Evolutionary conservation across 2,329 filamentous ascomycete species (phyloP).

Genomic region (Pseudocercospora cruenta): DNA sequence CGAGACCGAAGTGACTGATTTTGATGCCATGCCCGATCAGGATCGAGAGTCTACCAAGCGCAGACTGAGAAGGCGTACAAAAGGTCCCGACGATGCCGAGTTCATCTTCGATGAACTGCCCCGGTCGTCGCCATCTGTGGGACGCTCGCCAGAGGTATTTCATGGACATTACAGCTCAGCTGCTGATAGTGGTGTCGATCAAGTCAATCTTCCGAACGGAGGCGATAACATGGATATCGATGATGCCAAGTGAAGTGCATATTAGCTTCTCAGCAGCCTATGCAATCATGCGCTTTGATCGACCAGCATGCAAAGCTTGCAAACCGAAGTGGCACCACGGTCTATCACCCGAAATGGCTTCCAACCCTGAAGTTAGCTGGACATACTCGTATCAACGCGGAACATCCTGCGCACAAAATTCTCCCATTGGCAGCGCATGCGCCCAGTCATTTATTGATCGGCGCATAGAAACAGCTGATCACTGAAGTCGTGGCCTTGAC

Average conservation of each 20-base stretch:
- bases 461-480: neutral
- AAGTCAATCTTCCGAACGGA: neutral
- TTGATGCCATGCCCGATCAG: conserved; percentile 44
- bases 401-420: neutral
- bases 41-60: conserved; percentile 45
- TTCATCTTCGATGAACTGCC: conserved; percentile 18
- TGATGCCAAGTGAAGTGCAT: conserved; percentile 14
- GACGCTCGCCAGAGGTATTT: conserved; percentile 13
- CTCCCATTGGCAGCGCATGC: neutral
- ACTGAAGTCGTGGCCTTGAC: neutral
- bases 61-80: conserved; percentile 47
- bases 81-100: conserved; percentile 41
- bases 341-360: neutral
- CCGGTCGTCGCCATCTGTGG: neutral
- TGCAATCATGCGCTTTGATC: neutral
- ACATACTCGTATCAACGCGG: neutral
- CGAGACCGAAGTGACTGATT: conserved; percentile 48
- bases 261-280: neutral
- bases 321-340: neutral
- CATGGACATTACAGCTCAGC: conserved; percentile 12
- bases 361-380: neutral
- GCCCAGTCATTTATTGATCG: neutral
- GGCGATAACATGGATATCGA: conserved; percentile 23
- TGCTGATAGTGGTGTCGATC: conserved; percentile 10
- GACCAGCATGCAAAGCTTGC: neutral